Evolutionary conservation across 805 yeast genomes (phyloP).

Genomic region (Cyberlindnera euphorbiae): DNA sequence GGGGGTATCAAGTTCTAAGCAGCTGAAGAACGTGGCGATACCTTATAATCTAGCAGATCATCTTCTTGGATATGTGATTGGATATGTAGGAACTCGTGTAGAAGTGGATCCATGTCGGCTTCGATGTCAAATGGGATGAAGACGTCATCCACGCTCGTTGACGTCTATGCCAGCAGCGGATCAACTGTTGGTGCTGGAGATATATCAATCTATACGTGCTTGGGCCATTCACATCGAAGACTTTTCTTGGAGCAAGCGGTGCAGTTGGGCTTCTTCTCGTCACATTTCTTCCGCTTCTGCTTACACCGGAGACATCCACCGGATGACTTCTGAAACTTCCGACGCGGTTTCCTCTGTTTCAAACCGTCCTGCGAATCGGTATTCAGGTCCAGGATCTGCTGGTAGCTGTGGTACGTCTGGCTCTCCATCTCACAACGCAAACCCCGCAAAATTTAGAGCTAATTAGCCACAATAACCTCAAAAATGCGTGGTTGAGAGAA

Average conservation of each 20-base stretch:
- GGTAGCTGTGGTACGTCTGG: conserved; percentile 20
- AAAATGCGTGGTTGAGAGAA: too few relatives aligned
- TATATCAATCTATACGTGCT: conserved; percentile 10
- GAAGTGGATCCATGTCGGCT: conserved; percentile 2
- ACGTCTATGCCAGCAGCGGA: too few relatives aligned
- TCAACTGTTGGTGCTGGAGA: too few relatives aligned
- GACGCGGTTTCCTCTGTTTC: conserved; percentile 9
- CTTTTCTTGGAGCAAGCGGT: conserved; percentile 14
- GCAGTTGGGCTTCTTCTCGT: conserved; percentile 23
- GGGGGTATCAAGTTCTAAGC: too few relatives aligned
- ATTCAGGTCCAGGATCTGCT: conserved; percentile 19
- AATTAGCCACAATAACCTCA: too few relatives aligned
- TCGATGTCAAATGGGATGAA: conserved; percentile 4
- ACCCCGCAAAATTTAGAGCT: too few relatives aligned
- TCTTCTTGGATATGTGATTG: conserved; percentile 12
- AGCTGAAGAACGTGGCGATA: conserved; percentile 3
- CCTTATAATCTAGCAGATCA: neutral
- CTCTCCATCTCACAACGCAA: conserved; percentile 3
- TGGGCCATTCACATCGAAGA: conserved; percentile 20
- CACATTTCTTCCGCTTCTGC: conserved; percentile 24
- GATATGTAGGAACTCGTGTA: conserved; percentile 22
- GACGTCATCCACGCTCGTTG: neutral
- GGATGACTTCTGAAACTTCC: conserved; percentile 17
- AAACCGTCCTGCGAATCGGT: conserved; percentile 2
- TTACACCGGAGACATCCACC: conserved; percentile 24